Evolutionary conservation across 2,329 filamentous ascomycete genomes (phyloP), one percentile per base, ranked within the genome.

Genomic region (Ceratocystis lukuohia): DNA sequence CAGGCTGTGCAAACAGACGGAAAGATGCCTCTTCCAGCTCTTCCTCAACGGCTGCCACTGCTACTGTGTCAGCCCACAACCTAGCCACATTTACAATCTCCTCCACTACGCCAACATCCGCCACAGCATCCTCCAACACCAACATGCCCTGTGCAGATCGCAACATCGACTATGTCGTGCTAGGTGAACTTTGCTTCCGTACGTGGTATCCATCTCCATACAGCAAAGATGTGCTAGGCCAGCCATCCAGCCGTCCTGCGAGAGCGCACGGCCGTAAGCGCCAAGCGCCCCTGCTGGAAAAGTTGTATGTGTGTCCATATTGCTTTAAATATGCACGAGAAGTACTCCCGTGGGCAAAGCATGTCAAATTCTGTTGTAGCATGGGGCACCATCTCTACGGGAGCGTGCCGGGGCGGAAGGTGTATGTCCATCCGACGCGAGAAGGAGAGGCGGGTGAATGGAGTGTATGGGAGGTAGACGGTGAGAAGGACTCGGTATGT

Each of bases 121-220:
- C 48, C 37, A 15, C 28, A n/a, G 28, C 59, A 57, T 5, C 37
- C 45, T 12, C 45, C 5, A 10, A 45, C 2, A 28, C 62, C 20
- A 33, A 3, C 10, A 5, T 28, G 1, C 22, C 44, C 2, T 57
- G 62, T n/a, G 56, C 56, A 15, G 86, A 88, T 71, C 88, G 88
- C 67, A 96, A 95, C 74, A 88, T 96, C 70, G 85, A 91, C 73
- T 89, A 90, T 73, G 89, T 96, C 64, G 87, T 96, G 65, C 80
- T 96, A 69, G 93, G 92, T 3, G 85, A 91, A 71, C 80, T 94
- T 41, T 85, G 86, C 71, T 95, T 96, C 77, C 86, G 87, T 71
- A 88, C 92, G 2, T 96, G 92, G 91, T 96, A 94, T 74, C 90
- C 91, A 6, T 95, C 90, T 17, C 94, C 92, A 75, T 96, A 96